Conservation (phyloP, 345 rosid genomes). For the Toxicodendron radicans region DNA sequence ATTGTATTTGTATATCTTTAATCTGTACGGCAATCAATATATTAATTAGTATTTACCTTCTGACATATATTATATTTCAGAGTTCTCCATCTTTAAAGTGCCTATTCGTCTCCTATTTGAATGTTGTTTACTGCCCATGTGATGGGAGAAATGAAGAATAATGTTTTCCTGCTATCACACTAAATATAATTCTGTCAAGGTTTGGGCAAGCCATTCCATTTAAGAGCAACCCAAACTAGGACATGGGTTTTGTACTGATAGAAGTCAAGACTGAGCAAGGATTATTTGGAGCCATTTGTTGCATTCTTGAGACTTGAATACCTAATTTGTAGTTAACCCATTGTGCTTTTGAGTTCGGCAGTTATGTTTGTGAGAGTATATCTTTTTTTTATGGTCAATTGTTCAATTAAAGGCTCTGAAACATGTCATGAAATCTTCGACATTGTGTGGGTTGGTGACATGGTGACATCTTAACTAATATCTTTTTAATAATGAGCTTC, state of each 20-base stretch:
- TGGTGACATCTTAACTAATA: too few species aligned
- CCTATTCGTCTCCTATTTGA: not conserved
- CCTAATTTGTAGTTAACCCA: too few species aligned
- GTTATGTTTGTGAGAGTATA: too few species aligned
- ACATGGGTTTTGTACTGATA: not conserved
- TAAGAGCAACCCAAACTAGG: not conserved
- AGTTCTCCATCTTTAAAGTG: not conserved
- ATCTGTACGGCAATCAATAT: not conserved
- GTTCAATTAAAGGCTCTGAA: too few species aligned
- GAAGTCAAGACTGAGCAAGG: not conserved
- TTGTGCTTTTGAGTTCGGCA: too few species aligned
- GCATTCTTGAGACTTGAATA: too few species aligned
- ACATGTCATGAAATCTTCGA: too few species aligned
- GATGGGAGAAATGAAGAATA: not conserved
- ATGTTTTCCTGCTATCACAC: not conserved
- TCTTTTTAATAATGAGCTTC: too few species aligned
- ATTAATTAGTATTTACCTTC: not conserved
- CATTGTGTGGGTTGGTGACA: too few species aligned
- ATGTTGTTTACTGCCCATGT: not conserved
- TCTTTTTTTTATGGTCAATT: too few species aligned
- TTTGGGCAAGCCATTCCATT: not conserved
- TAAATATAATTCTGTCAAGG: not conserved
- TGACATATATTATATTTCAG: not conserved
- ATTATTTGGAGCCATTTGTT: too few species aligned
- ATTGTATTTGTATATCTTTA: not conserved